Evolutionary conservation across 2,329 filamentous ascomycete species (phyloP).

Genomic region (Cladosporium sp.): DNA sequence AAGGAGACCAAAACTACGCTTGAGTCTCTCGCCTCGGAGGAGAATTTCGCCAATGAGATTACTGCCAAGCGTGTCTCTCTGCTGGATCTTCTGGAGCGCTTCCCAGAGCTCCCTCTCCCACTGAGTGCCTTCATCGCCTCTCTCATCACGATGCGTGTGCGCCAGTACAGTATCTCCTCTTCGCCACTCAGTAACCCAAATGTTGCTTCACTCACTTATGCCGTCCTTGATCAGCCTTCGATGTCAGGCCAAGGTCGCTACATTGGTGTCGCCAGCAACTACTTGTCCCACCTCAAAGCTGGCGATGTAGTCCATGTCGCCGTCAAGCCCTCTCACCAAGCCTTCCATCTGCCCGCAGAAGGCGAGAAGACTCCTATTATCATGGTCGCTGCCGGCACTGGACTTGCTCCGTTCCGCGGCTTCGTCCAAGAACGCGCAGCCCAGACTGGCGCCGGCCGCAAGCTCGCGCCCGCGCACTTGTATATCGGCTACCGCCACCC

Average conservation of each 20-base stretch:
- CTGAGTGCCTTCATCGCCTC: slow-evolving; percentile 66
- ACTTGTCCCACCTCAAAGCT: slow-evolving; percentile 36
- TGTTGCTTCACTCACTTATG: slow-evolving; percentile 57
- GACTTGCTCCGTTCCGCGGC: slow-evolving; percentile 94
- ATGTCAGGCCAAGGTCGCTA: slow-evolving; percentile 29
- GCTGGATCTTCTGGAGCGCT: slow-evolving; percentile 66
- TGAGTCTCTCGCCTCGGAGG: slow-evolving; percentile 41
- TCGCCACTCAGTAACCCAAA: slow-evolving; percentile 28
- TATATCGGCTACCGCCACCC: slow-evolving; percentile 51
- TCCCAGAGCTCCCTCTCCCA: slow-evolving; percentile 56
- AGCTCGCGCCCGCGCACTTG: slow-evolving; percentile 57
- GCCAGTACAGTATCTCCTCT: slow-evolving; percentile 33
- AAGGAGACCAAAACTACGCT: slow-evolving; percentile 48
- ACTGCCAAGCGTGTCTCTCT: slow-evolving; percentile 47
- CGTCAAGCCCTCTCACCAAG: slow-evolving; percentile 37
- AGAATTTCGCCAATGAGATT: slow-evolving; percentile 34
- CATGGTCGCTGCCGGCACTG: slow-evolving; percentile 60
- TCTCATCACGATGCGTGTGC: slow-evolving; percentile 66
- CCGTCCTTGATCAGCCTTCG: slow-evolving; percentile 40
- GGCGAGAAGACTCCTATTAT: slow-evolving; percentile 38
- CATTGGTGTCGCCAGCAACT: slow-evolving; percentile 42
- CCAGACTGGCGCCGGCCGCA: slow-evolving; percentile 45
- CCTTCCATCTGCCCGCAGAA: slow-evolving; percentile 43
- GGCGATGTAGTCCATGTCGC: slow-evolving; percentile 42
- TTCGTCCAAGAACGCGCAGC: slow-evolving; percentile 82